These are phyloP conservation scores for Fusarium sp. DNA, from an alignment of 2,329 filamentous ascomycete genomes.

Conservation along the genomic window DNA sequence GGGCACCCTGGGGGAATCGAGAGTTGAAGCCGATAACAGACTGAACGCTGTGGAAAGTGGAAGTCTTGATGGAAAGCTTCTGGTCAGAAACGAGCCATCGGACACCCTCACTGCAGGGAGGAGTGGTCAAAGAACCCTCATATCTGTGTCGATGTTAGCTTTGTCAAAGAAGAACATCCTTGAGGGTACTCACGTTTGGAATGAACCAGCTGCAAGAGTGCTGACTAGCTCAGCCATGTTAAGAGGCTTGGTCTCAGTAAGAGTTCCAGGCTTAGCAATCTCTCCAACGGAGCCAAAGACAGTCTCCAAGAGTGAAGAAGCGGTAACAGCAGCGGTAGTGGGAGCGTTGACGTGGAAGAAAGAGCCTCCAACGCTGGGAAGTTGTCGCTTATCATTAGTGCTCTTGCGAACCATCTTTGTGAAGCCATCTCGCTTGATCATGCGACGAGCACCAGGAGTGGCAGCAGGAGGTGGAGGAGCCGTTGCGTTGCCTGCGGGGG, in stretches of 20 bases:
- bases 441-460: conserved; percentile 3
- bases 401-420: conserved; percentile 20
- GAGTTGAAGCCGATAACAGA: conserved; percentile 37
- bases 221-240: conserved; percentile 58
- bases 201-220: conserved; percentile 49
- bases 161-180: accelerated
- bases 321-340: conserved; percentile 9
- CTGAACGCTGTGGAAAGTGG: conserved; percentile 22
- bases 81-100: conserved; percentile 66
- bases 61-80: conserved; percentile 61
- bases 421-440: conserved; percentile 9
- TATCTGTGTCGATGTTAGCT: conserved; percentile 54
- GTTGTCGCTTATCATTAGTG: conserved; percentile 32
- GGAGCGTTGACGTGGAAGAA: conserved; percentile 25
- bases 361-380: conserved; percentile 13
- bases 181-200: conserved; percentile 47
- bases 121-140: conserved; percentile 71
- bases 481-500: conserved; percentile 13
- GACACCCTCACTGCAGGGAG: conserved; percentile 71
- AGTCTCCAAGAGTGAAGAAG: conserved; percentile 52
- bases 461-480: neutral
- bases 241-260: conserved; percentile 55
- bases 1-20: conserved; percentile 22
- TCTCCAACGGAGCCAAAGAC: conserved; percentile 53
- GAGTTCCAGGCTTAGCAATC: conserved; percentile 56